Evolutionary conservation across 106 monocot species (phyloP).

Genomic region (Dendrobium huoshanense): DNA sequence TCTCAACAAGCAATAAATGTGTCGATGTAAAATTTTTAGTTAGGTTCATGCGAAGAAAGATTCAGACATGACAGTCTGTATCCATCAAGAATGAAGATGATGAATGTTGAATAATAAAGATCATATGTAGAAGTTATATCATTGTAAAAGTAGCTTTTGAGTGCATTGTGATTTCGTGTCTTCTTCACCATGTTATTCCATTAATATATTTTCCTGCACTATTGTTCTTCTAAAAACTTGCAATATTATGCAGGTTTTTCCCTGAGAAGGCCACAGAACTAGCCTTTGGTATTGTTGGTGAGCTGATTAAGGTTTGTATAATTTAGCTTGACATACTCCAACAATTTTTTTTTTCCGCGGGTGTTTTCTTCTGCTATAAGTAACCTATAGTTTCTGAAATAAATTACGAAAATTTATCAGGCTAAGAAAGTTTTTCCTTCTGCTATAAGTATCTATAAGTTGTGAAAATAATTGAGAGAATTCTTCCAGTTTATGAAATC

Average conservation of each 20-base stretch:
- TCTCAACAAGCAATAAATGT: not conserved
- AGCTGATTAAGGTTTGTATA: conserved; percentile 72
- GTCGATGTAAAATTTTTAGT: not conserved
- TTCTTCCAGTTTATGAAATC: not conserved
- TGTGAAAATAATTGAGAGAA: not conserved
- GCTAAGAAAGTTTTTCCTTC: not conserved
- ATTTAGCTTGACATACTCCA: not conserved
- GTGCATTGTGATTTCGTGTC: not conserved
- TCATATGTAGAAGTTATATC: not conserved
- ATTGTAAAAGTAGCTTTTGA: not conserved
- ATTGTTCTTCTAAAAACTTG: not conserved
- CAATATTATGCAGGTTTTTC: conserved; percentile 47
- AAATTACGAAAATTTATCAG: not conserved
- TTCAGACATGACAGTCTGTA: not conserved
- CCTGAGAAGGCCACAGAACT: conserved; percentile 56
- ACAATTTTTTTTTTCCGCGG: not conserved
- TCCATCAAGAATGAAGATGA: not conserved
- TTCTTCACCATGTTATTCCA: not conserved
- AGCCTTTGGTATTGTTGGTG: conserved; percentile 50
- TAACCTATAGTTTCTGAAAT: not conserved
- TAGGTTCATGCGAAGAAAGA: not conserved
- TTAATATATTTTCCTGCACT: not conserved
- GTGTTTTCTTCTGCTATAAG: not conserved
- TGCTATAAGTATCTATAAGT: not conserved
- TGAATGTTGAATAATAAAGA: not conserved